Evolutionary conservation across 1,139 yeast genomes (phyloP).

Genomic region (Geotrichum bryndzae): DNA sequence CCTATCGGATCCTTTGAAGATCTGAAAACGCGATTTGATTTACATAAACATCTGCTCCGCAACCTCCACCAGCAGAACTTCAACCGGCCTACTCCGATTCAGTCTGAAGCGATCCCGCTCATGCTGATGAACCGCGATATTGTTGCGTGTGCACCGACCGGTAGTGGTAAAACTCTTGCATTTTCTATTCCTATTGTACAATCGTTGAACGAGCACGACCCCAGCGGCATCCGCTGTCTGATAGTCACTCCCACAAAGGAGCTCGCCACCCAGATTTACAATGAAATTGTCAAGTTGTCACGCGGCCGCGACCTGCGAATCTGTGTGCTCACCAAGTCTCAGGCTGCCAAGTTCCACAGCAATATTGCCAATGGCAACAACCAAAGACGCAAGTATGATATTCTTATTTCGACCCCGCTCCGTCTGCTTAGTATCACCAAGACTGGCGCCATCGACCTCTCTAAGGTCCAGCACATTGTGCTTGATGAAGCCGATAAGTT

Average conservation of each 20-base stretch:
- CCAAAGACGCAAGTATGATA: constrained; percentile 61
- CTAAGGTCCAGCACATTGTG: constrained; percentile 63
- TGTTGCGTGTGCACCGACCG: constrained; percentile 98
- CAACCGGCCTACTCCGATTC: constrained; percentile 85
- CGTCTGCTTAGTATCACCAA: constrained; percentile 76
- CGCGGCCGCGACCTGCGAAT: constrained; percentile 49
- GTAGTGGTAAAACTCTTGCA: constrained; percentile 98
- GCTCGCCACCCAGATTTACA: constrained; percentile 77
- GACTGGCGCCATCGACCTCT: constrained; percentile 51
- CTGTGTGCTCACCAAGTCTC: constrained; percentile 67
- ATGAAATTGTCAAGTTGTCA: constrained; percentile 56
- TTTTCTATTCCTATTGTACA: constrained; percentile 82
- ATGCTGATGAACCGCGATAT: constrained; percentile 61
- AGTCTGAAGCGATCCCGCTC: constrained; percentile 76
- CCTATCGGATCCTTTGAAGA: constrained; percentile 90
- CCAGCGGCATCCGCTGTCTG: constrained; percentile 58
- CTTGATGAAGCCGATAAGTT: constrained; percentile 96
- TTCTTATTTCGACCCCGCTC: constrained; percentile 81
- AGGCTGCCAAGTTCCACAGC: constrained; percentile 64
- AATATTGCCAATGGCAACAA: constrained; percentile 40
- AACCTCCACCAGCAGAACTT: constrained; percentile 68
- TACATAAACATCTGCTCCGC: constrained; percentile 55
- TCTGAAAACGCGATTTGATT: constrained; percentile 56
- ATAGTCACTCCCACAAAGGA: constrained; percentile 91
- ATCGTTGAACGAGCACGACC: constrained; percentile 29